Evolutionary conservation across 2,329 filamentous ascomycete genomes (phyloP).

Genomic region (Colletotrichum scovillei): DNA sequence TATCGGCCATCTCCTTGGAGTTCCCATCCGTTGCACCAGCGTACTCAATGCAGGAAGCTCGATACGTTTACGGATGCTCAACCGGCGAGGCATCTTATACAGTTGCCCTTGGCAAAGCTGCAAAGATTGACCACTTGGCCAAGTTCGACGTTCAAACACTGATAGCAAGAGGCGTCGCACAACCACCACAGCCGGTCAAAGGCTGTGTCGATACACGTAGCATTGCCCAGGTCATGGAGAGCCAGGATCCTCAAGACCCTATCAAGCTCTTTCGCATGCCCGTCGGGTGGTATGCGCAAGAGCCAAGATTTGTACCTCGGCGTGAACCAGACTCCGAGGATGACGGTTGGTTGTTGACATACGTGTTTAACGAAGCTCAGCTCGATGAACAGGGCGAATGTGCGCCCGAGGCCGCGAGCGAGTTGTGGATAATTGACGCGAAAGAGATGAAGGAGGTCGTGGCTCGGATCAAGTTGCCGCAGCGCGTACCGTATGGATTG

Average conservation of each 20-base stretch:
- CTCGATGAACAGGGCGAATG: constrained; percentile 63
- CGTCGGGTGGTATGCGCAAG: constrained; percentile 71
- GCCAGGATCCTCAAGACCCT: constrained; percentile 59
- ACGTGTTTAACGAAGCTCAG: constrained; percentile 77
- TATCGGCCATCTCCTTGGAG: constrained; percentile 74
- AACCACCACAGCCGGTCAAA: constrained; percentile 60
- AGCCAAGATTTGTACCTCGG: constrained; percentile 72
- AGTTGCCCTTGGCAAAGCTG: constrained; percentile 70
- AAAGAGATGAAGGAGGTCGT: constrained; percentile 70
- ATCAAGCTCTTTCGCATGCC: constrained; percentile 74
- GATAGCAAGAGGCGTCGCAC: constrained; percentile 61
- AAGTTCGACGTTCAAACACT: constrained; percentile 69
- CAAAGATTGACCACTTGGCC: constrained; percentile 73
- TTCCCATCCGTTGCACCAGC: constrained; percentile 71
- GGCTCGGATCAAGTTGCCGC: constrained; percentile 68
- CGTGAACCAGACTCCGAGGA: constrained; percentile 61
- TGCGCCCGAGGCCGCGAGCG: constrained; percentile 58
- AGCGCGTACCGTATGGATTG: constrained; percentile 76
- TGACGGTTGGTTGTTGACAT: constrained; percentile 75
- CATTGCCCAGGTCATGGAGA: constrained; percentile 62
- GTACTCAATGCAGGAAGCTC: constrained; percentile 65
- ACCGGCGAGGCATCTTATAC: constrained; percentile 67
- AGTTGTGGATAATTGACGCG: constrained; percentile 77
- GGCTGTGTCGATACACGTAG: constrained; percentile 72
- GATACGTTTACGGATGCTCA: constrained; percentile 76